Evolutionary conservation across 2,329 filamentous ascomycete genomes (phyloP).

Genomic region (Apiospora saccharicola): DNA sequence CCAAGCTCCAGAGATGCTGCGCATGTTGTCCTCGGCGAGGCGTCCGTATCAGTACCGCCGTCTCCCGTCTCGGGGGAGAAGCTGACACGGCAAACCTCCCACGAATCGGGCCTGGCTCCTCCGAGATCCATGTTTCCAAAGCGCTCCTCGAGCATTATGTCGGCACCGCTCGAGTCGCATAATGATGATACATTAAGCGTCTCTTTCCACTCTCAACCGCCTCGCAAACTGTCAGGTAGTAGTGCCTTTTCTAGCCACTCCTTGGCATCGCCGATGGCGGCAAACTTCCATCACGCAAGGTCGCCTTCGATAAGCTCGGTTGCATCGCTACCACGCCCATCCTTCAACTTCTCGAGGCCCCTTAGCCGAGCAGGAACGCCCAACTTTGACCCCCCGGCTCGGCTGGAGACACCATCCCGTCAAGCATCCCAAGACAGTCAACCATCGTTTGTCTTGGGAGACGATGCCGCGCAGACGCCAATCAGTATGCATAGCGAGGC

Average conservation of each 20-base stretch:
- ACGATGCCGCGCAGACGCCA: constrained; percentile 73
- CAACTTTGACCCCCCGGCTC: constrained; percentile 50
- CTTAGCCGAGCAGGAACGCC: constrained; percentile 76
- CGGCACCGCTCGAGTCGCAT: constrained; percentile 69
- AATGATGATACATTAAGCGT: constrained; percentile 73
- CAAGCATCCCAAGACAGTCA: constrained; percentile 74
- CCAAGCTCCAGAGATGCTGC: constrained; percentile 46
- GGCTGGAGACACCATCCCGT: constrained; percentile 54
- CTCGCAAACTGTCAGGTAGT: constrained; percentile 82
- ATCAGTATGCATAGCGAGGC: constrained; percentile 76
- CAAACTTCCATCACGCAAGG: constrained; percentile 62
- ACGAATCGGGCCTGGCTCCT: constrained; percentile 61
- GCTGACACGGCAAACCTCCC: constrained; percentile 50
- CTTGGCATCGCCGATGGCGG: constrained; percentile 64
- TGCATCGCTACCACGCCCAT: constrained; percentile 75
- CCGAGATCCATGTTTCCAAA: constrained; percentile 58
- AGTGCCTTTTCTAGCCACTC: constrained; percentile 52
- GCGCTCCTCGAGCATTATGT: constrained; percentile 67
- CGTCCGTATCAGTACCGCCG: constrained; percentile 38
- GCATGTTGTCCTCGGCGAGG: constrained; percentile 38
- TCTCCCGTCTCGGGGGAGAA: constrained; percentile 51
- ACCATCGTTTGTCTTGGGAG: constrained; percentile 66
- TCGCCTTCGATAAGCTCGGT: constrained; percentile 90
- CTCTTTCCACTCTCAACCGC: constrained; percentile 68
- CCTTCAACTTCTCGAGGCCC: constrained; percentile 94